Percentiles rank a stretch among this genome's conserved stretches.
Evolutionary conservation across 176 grass and related monocot genomes (phyloP).

Genomic region (Alopecurus myosuroides): DNA sequence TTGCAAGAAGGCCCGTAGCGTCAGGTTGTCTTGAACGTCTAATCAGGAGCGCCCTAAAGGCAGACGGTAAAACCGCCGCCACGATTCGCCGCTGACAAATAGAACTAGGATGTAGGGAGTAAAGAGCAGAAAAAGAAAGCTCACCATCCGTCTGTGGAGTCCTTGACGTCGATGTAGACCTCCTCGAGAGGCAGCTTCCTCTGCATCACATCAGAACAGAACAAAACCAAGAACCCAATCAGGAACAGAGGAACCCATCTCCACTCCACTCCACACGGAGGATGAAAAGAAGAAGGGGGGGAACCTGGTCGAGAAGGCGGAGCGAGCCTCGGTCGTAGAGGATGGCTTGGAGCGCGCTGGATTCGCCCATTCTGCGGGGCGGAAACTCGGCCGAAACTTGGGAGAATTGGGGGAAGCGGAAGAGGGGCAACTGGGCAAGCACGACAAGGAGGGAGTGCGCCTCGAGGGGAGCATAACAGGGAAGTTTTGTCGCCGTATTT

Average conservation of each 20-base stretch:
- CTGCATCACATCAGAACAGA: slow-evolving; percentile 18
- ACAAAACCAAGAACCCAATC: not conserved
- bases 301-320: slow-evolving; percentile 90
- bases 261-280: not conserved
- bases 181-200: slow-evolving; percentile 73
- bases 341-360: slow-evolving; percentile 58
- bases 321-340: slow-evolving; percentile 63
- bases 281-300: not conserved
- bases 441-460: not conserved
- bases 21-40: not conserved
- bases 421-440: not conserved
- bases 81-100: not conserved
- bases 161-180: slow-evolving; percentile 60
- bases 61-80: not conserved
- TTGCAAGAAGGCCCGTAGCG: not conserved
- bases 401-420: not conserved
- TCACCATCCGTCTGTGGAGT: slow-evolving; percentile 76
- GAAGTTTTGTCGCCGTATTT: not conserved
- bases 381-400: not conserved
- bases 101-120: not conserved
- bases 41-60: not conserved
- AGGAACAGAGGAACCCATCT: not conserved
- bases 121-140: not conserved
- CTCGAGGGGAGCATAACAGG: no score
- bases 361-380: slow-evolving; percentile 11